Conservation (phyloP, 192 early-diverging fungal species). For the Neocallimastix lanati region DNA sequence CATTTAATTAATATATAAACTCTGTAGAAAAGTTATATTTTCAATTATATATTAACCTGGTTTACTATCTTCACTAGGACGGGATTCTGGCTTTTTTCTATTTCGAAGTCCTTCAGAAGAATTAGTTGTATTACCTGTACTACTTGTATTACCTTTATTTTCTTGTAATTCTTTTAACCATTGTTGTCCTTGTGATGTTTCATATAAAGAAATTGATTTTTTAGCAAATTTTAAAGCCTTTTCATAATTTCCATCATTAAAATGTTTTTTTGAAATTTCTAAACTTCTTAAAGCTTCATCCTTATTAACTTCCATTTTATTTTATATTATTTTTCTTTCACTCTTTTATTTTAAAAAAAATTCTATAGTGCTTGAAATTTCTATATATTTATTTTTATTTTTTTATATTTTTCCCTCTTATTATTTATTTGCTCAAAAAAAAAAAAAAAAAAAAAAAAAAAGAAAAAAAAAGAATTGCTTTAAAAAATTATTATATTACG, state of each 20-base stretch:
- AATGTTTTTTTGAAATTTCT: constrained; percentile 53
- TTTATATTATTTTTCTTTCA: too few species aligned
- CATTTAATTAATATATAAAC: too few species aligned
- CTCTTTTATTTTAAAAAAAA: too few species aligned
- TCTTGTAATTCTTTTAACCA: constrained; percentile 14
- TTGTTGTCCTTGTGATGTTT: constrained; percentile 38
- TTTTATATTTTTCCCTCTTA: too few species aligned
- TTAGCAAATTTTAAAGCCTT: constrained; percentile 65
- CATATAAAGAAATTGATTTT: constrained; percentile 61
- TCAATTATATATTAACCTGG: constrained; percentile 5
- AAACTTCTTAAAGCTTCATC: constrained; percentile 72
- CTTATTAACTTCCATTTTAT: constrained; percentile 64
- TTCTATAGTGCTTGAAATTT: too few species aligned
- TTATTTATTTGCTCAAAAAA: too few species aligned
- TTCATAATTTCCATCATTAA: constrained; percentile 36
- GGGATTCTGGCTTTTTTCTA: constrained; percentile 6
- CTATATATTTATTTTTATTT: too few species aligned
- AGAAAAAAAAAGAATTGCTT: too few species aligned
- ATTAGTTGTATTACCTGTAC: background rate
- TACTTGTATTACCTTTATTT: constrained; percentile 11
- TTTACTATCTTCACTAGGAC: constrained; percentile 5
- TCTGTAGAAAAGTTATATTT: constrained; percentile 4
- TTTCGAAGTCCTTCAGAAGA: constrained; percentile 1
- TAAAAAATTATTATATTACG: too few species aligned
- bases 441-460: too few species aligned